Base-by-base conservation (phyloP, 2,329 filamentous ascomycete genomes). In the Leptographium procerum region DNA sequence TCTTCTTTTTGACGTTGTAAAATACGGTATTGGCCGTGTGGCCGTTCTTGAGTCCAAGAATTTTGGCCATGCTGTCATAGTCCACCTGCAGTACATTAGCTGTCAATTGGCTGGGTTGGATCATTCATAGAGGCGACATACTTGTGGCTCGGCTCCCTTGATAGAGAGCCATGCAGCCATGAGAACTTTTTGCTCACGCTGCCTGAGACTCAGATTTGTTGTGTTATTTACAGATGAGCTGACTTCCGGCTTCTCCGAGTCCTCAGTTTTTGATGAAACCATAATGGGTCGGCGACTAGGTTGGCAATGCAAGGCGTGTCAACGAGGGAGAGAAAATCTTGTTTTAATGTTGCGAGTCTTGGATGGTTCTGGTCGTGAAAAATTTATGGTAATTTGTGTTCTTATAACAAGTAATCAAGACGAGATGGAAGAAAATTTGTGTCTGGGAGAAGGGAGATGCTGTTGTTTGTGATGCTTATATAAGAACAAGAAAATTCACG, bases 131-230 rank as follows among this genome's bases (percentile, higher is more conserved):
- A 43, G 40, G 19, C n/a, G 19, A 34, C 24, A 11, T 19, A 62
- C 60, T 52, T 62, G 57, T 5, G 62, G 59, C 3, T 63, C 62
- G 1, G 57, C 9, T 2, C 62, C 60, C 13, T 61, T 63, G 56
- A 63, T 62, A 7, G 51, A 62, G 0, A 61, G 26, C 62, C 59
- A 63, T 0, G 59, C 59, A 6, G 59, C 60, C 59, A 63, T 57
- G 5, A 63, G 58, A 28, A 61, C 34, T 26, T 63, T 58, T 22
- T 62, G 60, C n/a, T 62, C 62, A 1, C 62, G 59, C 13, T 33
- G 13, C 16, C 56, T 52, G 2, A 62, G 47, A 7, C 6, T 24
- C 3, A 51, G 56, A 29, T 57, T 63, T 14, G 19, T 1, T n/a
- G 16, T 3, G 24, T n/a, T 2, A n/a, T 22, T 10, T 4, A 16